Evolutionary conservation across 2,329 filamentous ascomycete genomes (phyloP).

Genomic region (Diaporthe amygdali): DNA sequence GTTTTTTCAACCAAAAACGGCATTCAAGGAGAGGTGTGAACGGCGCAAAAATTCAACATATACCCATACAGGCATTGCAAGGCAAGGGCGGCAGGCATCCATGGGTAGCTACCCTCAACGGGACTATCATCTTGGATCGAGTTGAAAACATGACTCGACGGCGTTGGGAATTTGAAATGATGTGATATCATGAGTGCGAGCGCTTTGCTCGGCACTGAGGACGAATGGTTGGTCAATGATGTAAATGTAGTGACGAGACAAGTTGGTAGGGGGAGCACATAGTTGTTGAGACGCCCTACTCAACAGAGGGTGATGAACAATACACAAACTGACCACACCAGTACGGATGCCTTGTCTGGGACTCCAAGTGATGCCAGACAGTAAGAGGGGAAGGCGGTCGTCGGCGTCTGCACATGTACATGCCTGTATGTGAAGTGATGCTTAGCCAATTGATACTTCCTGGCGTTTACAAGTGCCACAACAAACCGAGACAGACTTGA

Average conservation of each 20-base stretch:
- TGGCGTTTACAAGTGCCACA: no score
- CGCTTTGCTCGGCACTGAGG: not conserved
- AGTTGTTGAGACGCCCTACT: not conserved
- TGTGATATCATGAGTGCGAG: constrained; percentile 8
- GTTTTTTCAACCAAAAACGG: constrained; percentile 27
- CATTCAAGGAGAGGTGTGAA: constrained; percentile 21
- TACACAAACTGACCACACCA: not conserved
- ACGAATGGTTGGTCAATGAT: not conserved
- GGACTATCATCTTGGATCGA: constrained; percentile 24
- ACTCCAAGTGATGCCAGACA: not conserved
- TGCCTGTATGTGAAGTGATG: not conserved
- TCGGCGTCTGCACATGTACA: not conserved
- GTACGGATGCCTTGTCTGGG: no score
- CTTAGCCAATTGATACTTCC: no score
- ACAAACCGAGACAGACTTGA: no score
- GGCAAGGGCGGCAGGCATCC: constrained; percentile 21
- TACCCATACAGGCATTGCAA: constrained; percentile 28
- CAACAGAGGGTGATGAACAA: not conserved
- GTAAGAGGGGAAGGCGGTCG: not conserved
- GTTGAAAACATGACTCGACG: constrained; percentile 20
- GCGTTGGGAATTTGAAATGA: constrained; percentile 20
- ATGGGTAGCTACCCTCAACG: constrained; percentile 28
- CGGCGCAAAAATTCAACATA: constrained; percentile 29
- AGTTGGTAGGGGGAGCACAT: not conserved
- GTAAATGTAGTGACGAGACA: constrained; percentile 3